Conservation (phyloP, 2,329 filamentous ascomycete species). For the Colletotrichum salicis region DNA sequence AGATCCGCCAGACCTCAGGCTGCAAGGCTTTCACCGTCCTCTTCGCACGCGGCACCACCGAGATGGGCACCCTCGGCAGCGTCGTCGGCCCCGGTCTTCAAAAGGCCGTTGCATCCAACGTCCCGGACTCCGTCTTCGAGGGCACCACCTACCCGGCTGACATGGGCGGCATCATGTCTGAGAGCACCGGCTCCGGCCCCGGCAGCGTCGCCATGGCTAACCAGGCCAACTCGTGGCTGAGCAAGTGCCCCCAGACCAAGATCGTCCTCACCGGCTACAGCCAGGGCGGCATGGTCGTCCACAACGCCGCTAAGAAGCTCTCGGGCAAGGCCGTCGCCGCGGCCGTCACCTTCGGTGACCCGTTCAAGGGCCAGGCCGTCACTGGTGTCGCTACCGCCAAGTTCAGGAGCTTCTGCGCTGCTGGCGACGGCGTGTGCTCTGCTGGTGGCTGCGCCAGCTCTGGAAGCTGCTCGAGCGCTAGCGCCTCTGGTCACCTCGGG, state of each 20-base stretch:
- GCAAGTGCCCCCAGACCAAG: conserved; percentile 56
- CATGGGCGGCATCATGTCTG: conserved; percentile 54
- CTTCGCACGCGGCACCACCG: conserved; percentile 65
- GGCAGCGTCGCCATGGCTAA: conserved; percentile 55
- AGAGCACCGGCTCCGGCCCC: conserved; percentile 50
- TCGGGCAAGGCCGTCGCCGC: conserved; percentile 8
- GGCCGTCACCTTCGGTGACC: conserved; percentile 36
- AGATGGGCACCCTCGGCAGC: conserved; percentile 62
- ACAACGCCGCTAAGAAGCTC: conserved; percentile 53
- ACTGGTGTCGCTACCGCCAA: conserved; percentile 1
- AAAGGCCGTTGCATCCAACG: conserved; percentile 55
- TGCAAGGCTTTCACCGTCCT: conserved; percentile 63
- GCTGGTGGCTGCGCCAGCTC: conserved; percentile 26
- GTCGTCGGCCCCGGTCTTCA: conserved; percentile 62
- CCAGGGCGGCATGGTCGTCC: conserved; percentile 52
- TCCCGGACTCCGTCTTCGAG: conserved; percentile 59
- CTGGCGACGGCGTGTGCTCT: conserved; percentile 16
- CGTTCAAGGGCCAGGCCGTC: conserved; percentile 23
- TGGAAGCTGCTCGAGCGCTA: conserved; percentile 21
- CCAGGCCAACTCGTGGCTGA: conserved; percentile 44
- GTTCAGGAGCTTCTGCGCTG: conserved; percentile 31
- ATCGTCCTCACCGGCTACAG: conserved; percentile 61
- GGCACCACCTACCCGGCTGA: conserved; percentile 63
- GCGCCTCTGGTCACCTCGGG: conserved; percentile 18
- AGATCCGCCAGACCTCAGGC: conserved; percentile 23